These are phyloP conservation scores for Zygoascus biomembranicola DNA, from an alignment of 805 yeast genomes.

Conservation along the genomic window DNA sequence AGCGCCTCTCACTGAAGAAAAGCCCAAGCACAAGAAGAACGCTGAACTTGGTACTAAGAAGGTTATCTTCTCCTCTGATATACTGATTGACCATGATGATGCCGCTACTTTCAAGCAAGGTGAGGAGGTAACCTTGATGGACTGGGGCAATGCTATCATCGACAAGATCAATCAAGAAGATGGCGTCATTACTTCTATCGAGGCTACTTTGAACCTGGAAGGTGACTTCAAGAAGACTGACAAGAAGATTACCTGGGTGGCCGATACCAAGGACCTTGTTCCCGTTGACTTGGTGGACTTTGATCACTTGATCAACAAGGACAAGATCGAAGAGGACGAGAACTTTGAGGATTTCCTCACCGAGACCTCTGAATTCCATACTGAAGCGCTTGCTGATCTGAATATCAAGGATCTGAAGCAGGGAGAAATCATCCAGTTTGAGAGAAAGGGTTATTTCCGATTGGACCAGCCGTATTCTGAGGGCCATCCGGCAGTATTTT, in stretches of 20 bases:
- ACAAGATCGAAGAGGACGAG: constrained; percentile 90
- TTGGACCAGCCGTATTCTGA: constrained; percentile 50
- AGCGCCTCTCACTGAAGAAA: constrained; percentile 53
- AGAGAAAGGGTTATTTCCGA: constrained; percentile 93
- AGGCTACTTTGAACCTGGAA: constrained; percentile 76
- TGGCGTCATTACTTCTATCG: constrained; percentile 48
- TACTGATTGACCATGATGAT: constrained; percentile 81
- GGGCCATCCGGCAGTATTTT: constrained; percentile 66
- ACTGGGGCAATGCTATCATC: constrained; percentile 93
- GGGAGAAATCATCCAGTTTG: constrained; percentile 89
- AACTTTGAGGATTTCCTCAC: constrained; percentile 88
- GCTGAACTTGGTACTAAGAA: constrained; percentile 81
- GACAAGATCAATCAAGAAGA: constrained; percentile 57
- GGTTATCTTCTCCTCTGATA: constrained; percentile 54
- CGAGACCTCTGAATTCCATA: constrained; percentile 75
- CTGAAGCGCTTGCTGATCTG: constrained; percentile 69
- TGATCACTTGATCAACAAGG: constrained; percentile 92
- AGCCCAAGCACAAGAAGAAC: constrained; percentile 93
- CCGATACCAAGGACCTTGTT: constrained; percentile 64
- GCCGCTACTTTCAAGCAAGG: constrained; percentile 64
- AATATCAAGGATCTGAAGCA: constrained; percentile 68
- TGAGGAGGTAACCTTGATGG: constrained; percentile 97
- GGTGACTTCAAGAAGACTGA: constrained; percentile 97
- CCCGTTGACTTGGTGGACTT: constrained; percentile 79
- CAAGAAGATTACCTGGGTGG: constrained; percentile 92